phyloP scores from a whole-genome alignment of 2,329 filamentous ascomycete species.

The Colletotrichum caudatum region DNA sequence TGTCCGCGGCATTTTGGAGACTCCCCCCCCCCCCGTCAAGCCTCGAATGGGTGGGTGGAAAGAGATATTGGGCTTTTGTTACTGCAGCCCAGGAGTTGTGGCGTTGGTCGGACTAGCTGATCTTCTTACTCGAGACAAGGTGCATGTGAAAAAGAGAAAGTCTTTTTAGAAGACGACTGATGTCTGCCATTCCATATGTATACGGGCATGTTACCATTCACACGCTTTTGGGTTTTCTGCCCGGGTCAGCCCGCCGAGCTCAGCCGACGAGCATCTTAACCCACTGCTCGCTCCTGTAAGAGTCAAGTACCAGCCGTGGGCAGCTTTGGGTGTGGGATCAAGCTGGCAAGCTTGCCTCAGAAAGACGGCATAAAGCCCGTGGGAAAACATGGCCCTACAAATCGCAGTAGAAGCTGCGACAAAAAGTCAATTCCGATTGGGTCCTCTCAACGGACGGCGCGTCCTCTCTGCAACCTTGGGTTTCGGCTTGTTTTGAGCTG shows the following conservation, averaged over 20 bases:
- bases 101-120: conserved; percentile 19
- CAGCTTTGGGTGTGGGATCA: not conserved
- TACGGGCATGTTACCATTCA: not conserved
- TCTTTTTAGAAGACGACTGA: not conserved
- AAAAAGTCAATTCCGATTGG: not conserved
- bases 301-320: not conserved
- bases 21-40: not conserved
- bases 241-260: not conserved
- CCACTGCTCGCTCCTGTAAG: not conserved
- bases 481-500: not conserved
- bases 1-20: conserved; percentile 31
- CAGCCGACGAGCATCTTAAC: not conserved
- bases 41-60: conserved; percentile 13
- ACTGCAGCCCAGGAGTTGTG: conserved; percentile 28
- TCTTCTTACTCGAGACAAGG: not conserved
- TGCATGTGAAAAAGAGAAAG: conserved; percentile 6
- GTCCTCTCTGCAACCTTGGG: not conserved
- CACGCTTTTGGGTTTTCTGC: not conserved
- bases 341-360: not conserved
- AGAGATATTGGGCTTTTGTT: conserved; percentile 12
- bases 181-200: not conserved
- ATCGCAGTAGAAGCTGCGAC: not conserved
- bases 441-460: not conserved
- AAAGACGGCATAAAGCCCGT: not conserved
- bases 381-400: not conserved